Percentiles rank a stretch among this genome's conserved stretches.
phyloP scores from a whole-genome alignment of 257 asterid species.

The Nyctanthes arbortristis region DNA sequence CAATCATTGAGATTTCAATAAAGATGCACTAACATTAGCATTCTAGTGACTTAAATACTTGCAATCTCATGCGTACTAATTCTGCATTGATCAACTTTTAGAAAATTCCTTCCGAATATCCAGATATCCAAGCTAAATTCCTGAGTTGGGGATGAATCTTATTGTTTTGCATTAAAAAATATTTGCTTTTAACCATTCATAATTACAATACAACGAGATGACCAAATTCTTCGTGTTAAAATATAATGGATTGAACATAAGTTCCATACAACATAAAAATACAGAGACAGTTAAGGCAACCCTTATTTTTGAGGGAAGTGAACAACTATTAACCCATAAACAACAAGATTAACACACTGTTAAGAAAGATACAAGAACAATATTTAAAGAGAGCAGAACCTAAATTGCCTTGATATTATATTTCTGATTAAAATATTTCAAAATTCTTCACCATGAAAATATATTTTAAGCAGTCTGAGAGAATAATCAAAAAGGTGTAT shows the following conservation, averaged over 20 bases:
- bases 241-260: background rate
- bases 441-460: background rate
- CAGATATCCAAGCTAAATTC: background rate
- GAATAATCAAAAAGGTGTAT: background rate
- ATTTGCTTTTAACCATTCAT: background rate
- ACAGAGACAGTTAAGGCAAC: background rate
- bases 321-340: background rate
- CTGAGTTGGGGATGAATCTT: background rate
- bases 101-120: background rate
- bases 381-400: background rate
- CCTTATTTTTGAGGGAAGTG: background rate
- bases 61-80: background rate
- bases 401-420: background rate
- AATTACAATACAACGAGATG: background rate
- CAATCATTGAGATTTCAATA: background rate
- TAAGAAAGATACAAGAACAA: background rate
- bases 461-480: background rate
- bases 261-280: background rate
- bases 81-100: background rate
- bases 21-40: background rate
- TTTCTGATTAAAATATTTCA: background rate
- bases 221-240: background rate
- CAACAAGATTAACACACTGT: background rate
- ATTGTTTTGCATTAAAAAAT: background rate
- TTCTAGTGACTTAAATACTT: background rate